phyloP scores from a whole-genome alignment of 1,139 yeast genomes.

The Candida frijolesensis region DNA sequence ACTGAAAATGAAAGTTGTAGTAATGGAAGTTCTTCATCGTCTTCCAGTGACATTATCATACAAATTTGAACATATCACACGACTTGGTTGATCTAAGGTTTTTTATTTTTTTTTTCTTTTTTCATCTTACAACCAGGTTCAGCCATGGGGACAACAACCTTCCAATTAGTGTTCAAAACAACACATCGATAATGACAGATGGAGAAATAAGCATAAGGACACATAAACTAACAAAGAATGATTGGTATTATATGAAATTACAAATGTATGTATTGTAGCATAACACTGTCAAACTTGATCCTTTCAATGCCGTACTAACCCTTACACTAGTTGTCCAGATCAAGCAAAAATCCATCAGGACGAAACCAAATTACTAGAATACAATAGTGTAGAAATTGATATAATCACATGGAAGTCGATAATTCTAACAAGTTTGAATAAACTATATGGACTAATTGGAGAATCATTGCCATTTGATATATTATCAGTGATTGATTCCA shows the following conservation, averaged over 20 bases:
- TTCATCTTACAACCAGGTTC: background rate
- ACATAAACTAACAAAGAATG: background rate
- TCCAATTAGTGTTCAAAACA: background rate
- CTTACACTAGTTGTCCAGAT: slow-evolving; percentile 7
- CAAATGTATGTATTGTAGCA: slow-evolving; percentile 17
- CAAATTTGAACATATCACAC: slow-evolving; percentile 8
- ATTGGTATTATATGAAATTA: slow-evolving; percentile 12
- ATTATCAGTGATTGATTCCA: slow-evolving; percentile 15
- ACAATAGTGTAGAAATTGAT: slow-evolving; percentile 20
- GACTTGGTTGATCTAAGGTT: background rate
- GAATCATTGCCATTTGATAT: slow-evolving; percentile 37
- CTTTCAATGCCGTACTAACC: too few species aligned
- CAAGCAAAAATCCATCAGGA: slow-evolving; percentile 7
- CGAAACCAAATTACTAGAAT: background rate
- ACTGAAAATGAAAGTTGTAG: background rate
- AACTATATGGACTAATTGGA: slow-evolving; percentile 40
- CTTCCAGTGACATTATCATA: slow-evolving; percentile 15
- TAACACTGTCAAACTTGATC: too few species aligned
- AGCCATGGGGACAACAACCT: background rate
- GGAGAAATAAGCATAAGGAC: background rate
- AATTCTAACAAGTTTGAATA: slow-evolving; percentile 26
- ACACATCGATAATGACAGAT: background rate
- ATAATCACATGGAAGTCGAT: slow-evolving; percentile 35
- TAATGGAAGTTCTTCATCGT: background rate
- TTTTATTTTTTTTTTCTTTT: background rate